Base-by-base conservation (phyloP, 192 early-diverging fungal genomes). In the Backusella parvicylindrica region DNA sequence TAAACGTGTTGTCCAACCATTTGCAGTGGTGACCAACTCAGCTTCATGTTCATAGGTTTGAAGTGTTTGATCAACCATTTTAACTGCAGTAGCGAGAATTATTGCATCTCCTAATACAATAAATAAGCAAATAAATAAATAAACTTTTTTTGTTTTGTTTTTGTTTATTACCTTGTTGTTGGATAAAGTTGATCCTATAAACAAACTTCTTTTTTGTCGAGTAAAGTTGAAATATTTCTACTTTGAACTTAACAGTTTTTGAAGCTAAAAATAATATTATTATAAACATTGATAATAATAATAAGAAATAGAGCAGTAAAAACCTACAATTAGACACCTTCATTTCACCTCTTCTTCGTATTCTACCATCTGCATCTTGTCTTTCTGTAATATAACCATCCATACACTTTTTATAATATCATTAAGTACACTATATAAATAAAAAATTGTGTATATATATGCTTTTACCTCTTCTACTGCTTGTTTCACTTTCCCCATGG, bases 331-430 rank as follows among this genome's bases (percentile, higher is more conserved):
- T 49, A 7, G 47, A 50, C 47, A 72, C n/a, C 23, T 53, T 63
- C 76, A 77, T 77, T 66, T 77, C 76, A 37, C 76, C 76, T 31
- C 72, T 72, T 50, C 76, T 43, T 26, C 76, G 60, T 56, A 71
- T 47, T 36, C 70, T 38, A 23, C 76, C 76, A 31, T 77, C 76
- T 38, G 56, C 43, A 56, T 71, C 76, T 28, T 70, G 69, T 26
- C 76, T 40, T 21, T 72, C 76, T 43, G 28, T 77, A 30, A 77
- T 63, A 6, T 35, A 35, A 41, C 76, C 76, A 64, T 77, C 64
- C 76, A 77, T 77, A n/a, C 36, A 71, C 76, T 77, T 23, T 21
- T 31, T 64, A 16, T 15, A 21, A 30, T 7, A 7, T 28, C 26
- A 65, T n/a, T 65, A 15, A 65, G 30, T 65, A 66, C 3, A 47